Conservation (phyloP, 495 filamentous ascomycete species). For the Chlorociboria aeruginascens region DNA sequence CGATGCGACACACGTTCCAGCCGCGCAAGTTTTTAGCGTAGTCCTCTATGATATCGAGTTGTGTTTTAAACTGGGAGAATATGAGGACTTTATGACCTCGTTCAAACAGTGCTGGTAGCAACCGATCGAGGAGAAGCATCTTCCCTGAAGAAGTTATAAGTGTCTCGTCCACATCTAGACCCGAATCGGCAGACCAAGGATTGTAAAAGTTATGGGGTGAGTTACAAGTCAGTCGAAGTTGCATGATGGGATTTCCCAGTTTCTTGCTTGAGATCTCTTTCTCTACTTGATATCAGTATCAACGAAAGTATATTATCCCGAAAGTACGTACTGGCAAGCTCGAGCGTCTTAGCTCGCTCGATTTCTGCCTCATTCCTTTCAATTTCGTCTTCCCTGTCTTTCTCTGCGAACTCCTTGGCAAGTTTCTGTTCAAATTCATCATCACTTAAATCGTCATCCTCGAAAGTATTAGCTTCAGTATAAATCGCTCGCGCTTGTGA, state of each 20-base stretch:
- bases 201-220: slow-evolving; percentile 94
- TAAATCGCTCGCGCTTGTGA: slow-evolving; percentile 34
- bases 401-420: slow-evolving; percentile 36
- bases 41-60: slow-evolving; percentile 81
- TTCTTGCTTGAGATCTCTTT: slow-evolving; percentile 84
- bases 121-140: slow-evolving; percentile 84
- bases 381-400: slow-evolving; percentile 39
- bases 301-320: slow-evolving; percentile 7
- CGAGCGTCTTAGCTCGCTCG: slow-evolving; percentile 57
- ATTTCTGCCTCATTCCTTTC: slow-evolving; percentile 41
- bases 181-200: slow-evolving; percentile 52
- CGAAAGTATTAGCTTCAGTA: slow-evolving; percentile 35
- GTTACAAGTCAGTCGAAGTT: slow-evolving; percentile 86
- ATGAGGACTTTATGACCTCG: slow-evolving; percentile 84
- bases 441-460: slow-evolving; percentile 67
- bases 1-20: slow-evolving; percentile 83
- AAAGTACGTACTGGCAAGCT: slow-evolving; percentile 53
- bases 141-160: slow-evolving; percentile 83
- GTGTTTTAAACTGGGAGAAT: slow-evolving; percentile 92
- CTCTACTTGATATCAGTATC: slow-evolving; percentile 27
- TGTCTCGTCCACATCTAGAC: slow-evolving; percentile 50
- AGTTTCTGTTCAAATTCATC: slow-evolving; percentile 60
- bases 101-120: slow-evolving; percentile 64
- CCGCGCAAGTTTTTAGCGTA: slow-evolving; percentile 60
- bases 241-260: slow-evolving; percentile 87